phyloP scores from a whole-genome alignment of 129 eudicot genomes.

The Dittrichia graveolens region DNA sequence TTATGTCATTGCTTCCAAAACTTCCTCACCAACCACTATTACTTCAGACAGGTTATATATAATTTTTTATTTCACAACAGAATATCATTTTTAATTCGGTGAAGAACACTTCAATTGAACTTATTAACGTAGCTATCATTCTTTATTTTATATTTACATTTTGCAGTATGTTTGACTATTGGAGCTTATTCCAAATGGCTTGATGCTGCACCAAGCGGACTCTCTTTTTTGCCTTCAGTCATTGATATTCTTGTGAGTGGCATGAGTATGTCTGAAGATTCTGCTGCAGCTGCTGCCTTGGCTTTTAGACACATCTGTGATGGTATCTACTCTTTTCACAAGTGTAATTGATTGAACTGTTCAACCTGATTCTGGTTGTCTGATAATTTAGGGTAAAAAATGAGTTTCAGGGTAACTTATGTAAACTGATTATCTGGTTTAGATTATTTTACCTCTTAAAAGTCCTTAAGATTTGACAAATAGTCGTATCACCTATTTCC shows the following conservation, averaged over 20 bases:
- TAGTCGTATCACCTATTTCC: neutral
- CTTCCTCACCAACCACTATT: slow-evolving; percentile 90
- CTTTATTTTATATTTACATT: neutral
- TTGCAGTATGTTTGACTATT: slow-evolving; percentile 76
- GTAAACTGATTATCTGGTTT: neutral
- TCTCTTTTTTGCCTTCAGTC: slow-evolving; percentile 77
- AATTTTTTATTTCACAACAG: slow-evolving; percentile 14
- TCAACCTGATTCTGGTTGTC: neutral
- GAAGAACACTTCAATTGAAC: neutral
- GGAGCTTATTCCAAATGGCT: slow-evolving; percentile 99
- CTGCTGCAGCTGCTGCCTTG: slow-evolving; percentile 97
- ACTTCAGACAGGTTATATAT: slow-evolving; percentile 81
- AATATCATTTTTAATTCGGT: neutral
- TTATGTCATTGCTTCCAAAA: slow-evolving; percentile 88
- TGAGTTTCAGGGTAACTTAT: neutral
- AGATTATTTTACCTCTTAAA: neutral
- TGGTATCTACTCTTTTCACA: slow-evolving; percentile 46
- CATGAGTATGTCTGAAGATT: slow-evolving; percentile 94
- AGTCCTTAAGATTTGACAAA: neutral
- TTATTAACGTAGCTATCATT: slow-evolving; percentile 18
- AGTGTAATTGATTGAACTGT: neutral
- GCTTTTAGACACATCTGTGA: slow-evolving; percentile 95
- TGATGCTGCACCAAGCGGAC: slow-evolving; percentile 79
- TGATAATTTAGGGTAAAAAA: neutral
- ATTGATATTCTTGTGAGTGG: slow-evolving; percentile 91